Evolutionary conservation across 805 yeast species (phyloP), one percentile per base, ranked within the genome.

Genomic region (Lipomyces yamadae): DNA sequence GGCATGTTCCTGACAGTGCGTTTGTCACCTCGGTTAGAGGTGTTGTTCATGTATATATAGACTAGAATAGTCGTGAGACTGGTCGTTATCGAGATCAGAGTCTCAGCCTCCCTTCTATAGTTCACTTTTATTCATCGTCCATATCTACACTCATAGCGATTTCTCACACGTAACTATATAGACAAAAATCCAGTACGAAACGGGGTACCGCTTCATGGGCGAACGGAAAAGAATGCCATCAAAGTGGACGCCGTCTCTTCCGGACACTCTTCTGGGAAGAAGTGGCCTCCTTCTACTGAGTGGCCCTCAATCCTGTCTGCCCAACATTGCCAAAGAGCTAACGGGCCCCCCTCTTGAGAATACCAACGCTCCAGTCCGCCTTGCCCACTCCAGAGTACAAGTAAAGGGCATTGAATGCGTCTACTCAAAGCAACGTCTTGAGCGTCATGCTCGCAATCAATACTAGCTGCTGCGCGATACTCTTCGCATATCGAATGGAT

Each of bases 401-500:
- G 32, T 37, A 68, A 29, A 15, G 71, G 71, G 18, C 53, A 34
- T 30, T 24, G 37, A 13, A 66, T 39, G 15, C 52, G 58, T 8
- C 52, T 30, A 24, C 65, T 58, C 1, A 24, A n/a, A 11, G n/a
- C 29, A 35, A 65, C 42, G 42, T 68, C 69, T 18, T 65, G 52
- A 13, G 60, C 34, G 13, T 58, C 61, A 45, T 66, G 67, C 24
- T 59, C 64, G 32, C 62, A 54, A 42, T 68, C 71, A 42, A 68
- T 63, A 32, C 62, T 63, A 8, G 64, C 59, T 4, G 69, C 34
- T 11, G 71, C 71, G 29, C 71, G 58, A 56, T 68, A 66, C 48
- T 68, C 71, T 52, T 68, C 71, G 50, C 69, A 66, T 48, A 48
- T 45, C 24, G 71, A 57, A 66, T 58, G 59, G n/a, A 58, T 56